Conservation (phyloP, 768 basidiomycete species). For the Leccinum subgranulosum region DNA sequence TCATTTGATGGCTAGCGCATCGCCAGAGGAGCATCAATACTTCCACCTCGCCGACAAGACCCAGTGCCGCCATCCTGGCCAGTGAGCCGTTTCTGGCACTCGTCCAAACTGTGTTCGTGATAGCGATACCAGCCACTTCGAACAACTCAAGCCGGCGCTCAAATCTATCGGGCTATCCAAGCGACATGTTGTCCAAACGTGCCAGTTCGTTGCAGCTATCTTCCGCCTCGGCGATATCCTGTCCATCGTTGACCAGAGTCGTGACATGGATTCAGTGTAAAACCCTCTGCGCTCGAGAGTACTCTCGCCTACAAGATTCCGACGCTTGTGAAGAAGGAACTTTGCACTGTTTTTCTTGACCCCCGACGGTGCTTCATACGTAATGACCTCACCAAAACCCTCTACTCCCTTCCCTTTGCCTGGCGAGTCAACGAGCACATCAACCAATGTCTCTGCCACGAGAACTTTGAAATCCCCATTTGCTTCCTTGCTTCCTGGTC, state of each 20-base stretch:
- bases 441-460: conserved; percentile 88
- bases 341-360: conserved; percentile 93
- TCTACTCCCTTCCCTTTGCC: conserved; percentile 92
- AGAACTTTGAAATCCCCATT: conserved; percentile 90
- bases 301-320: conserved; percentile 83
- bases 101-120: conserved; percentile 50
- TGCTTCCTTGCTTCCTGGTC: conserved; percentile 91
- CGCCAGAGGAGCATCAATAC: conserved; percentile 83
- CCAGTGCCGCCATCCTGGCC: conserved; percentile 84
- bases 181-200: conserved; percentile 91
- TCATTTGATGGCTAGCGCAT: conserved; percentile 90
- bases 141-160: conserved; percentile 91
- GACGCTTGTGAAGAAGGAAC: conserved; percentile 89
- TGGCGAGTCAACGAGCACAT: conserved; percentile 92
- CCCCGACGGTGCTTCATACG: conserved; percentile 87
- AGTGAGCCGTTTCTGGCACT: conserved; percentile 47
- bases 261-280: conserved; percentile 88
- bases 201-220: conserved; percentile 92
- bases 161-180: conserved; percentile 94
- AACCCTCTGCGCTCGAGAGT: conserved; percentile 65
- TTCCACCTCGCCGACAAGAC: conserved; percentile 80
- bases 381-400: conserved; percentile 89
- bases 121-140: conserved; percentile 86
- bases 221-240: conserved; percentile 96
- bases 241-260: conserved; percentile 76